Base-by-base conservation (phyloP, 2,329 filamentous ascomycete genomes). In the Paramyrothecium sp. region DNA sequence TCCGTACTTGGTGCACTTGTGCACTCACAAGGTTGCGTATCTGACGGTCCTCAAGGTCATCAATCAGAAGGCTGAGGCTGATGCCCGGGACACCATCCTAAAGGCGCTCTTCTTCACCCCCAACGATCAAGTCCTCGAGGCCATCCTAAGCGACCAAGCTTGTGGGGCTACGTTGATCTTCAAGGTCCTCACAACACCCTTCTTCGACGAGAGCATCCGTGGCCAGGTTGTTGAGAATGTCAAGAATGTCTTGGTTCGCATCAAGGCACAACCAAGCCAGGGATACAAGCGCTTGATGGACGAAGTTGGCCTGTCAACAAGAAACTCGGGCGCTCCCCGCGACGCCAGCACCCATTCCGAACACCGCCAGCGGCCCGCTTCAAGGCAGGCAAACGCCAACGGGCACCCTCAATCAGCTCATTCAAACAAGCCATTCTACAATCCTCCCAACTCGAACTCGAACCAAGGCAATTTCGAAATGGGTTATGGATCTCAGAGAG, bases 201-300 rank as follows among this genome's bases (percentile, higher is more conserved):
- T 97, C 83, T 93, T 98, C 62, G 95, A 99, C 63, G 95, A 99
- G 71, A 87, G 81, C 54, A 93, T 97, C 70, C 89, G 95, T 51
- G 80, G 83, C 50, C 91, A 97, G 67, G 92, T 97, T 21, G 86
- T 97, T 5, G 92, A 97, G 68, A 97, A 92, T 58, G 91, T 99
- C 54, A 92, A 94, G 69, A 91, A 87, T 66, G 92, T 98, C 44
- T 82, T 99, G 34, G 77, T 94, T 34, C 89, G 90, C 67, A 89
- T 98, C 74, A 97, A 97, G 78, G 94, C 92, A 7, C 91, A 96
- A 68, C 92, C 95, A 17, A 90, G 89, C 60, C 95, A 98, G 76
- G 95, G 95, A 54, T 99, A 99, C 79, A 99, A 98, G 82, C 89
- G 95, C 54, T 78, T 99, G 59, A 99, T 99, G 95, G 95, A 99